Conservation (phyloP, 306 rosid species). For the Erythrophleum fordii region DNA sequence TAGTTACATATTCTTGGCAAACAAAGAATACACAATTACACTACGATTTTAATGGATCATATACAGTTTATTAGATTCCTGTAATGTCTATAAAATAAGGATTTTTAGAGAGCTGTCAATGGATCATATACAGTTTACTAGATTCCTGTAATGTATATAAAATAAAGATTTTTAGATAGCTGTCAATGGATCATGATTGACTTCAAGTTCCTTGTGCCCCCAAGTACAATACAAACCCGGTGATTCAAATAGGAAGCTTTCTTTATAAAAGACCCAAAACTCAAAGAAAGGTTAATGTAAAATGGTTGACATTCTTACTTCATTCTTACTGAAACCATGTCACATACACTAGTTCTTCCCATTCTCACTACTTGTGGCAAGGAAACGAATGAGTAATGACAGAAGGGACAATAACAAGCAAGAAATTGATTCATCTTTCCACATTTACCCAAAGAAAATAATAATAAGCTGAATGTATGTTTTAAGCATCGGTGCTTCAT, state of each 20-base stretch:
- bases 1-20: not conserved
- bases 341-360: not conserved
- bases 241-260: not conserved
- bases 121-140: not conserved
- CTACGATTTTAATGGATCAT: not conserved
- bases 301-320: not conserved
- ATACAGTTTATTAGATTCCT: not conserved
- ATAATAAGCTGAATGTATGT: not conserved
- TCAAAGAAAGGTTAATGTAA: not conserved
- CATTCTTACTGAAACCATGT: not conserved
- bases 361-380: not conserved
- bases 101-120: not conserved
- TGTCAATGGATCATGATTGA: not conserved
- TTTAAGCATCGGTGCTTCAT: not conserved
- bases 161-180: not conserved
- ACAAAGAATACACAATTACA: not conserved
- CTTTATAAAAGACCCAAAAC: not conserved
- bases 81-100: not conserved
- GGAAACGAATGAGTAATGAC: not conserved
- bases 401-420: not conserved
- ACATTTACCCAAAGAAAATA: not conserved
- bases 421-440: not conserved
- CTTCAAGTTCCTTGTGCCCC: not conserved
- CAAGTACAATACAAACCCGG: not conserved
- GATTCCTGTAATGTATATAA: not conserved